A percentile compares a stretch with the other conserved stretches of the same genome.
phyloP scores from a whole-genome alignment of 176 grass and related monocot species.

The Calamus simplicifolius region DNA sequence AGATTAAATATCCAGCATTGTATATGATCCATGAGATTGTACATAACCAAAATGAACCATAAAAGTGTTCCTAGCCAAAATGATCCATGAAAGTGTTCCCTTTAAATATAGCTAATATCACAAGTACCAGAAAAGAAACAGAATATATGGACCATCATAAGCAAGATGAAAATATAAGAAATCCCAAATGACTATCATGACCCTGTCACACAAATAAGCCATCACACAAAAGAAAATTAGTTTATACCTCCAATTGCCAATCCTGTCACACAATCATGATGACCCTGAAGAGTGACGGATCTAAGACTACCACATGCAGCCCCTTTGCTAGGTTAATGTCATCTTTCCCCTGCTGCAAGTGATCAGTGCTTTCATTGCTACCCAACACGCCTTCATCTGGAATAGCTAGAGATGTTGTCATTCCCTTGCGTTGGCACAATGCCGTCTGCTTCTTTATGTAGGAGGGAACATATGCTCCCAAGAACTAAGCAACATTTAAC shows the following conservation, averaged over 20 bases:
- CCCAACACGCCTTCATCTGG: conserved; percentile 18
- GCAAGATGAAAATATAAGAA: too few relatives aligned
- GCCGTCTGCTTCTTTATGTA: conserved; percentile 11
- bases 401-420: conserved; percentile 6
- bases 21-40: too few relatives aligned
- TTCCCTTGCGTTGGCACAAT: conserved; percentile 20
- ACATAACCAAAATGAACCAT: too few relatives aligned
- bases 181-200: too few relatives aligned
- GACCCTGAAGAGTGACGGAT: conserved; percentile 42
- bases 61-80: too few relatives aligned
- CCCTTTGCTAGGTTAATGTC: conserved; percentile 16
- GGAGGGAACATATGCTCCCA: conserved; percentile 32
- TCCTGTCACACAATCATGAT: conserved; percentile 77
- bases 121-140: too few relatives aligned
- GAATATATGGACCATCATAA: too few relatives aligned
- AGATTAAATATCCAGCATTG: background rate
- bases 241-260: conserved; percentile 76
- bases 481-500: conserved; percentile 41
- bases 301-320: conserved; percentile 17
- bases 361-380: conserved; percentile 15
- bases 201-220: too few relatives aligned
- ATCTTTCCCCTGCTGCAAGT: conserved; percentile 11
- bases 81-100: too few relatives aligned
- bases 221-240: background rate
- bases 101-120: too few relatives aligned